These are phyloP conservation scores for Peniophora sp. DNA, from an alignment of 1,284 basidiomycete genomes.

Conservation along the genomic window DNA sequence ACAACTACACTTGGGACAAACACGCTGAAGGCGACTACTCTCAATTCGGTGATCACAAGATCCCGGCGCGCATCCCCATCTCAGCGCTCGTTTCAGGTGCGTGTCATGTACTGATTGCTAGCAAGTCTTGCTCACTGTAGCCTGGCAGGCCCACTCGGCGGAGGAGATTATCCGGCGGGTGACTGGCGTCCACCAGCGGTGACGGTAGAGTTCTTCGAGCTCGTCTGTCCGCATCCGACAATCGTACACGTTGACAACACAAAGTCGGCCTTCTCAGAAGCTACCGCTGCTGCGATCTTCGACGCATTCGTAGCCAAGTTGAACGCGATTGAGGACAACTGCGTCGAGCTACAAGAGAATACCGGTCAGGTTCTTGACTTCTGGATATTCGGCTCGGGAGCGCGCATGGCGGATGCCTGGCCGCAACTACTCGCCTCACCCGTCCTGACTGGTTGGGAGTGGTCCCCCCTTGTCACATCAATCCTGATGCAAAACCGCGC, in stretches of 20 bases:
- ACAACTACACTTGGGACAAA: constrained; percentile 52
- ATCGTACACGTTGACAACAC: constrained; percentile 32
- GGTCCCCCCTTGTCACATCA: constrained; percentile 36
- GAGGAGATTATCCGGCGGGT: constrained; percentile 28
- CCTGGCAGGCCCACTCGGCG: constrained; percentile 37
- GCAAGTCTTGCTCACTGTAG: neutral
- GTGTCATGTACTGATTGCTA: neutral
- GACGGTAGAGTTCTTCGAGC: constrained; percentile 6
- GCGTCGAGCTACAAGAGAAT: constrained; percentile 38
- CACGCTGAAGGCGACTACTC: constrained; percentile 15
- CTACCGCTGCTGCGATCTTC: constrained; percentile 28
- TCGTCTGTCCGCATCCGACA: constrained; percentile 17
- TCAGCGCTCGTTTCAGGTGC: constrained; percentile 48
- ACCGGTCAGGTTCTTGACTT: constrained; percentile 38
- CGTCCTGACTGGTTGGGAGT: constrained; percentile 34
- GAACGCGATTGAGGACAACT: constrained; percentile 24
- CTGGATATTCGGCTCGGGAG: constrained; percentile 34
- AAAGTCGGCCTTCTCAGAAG: constrained; percentile 22
- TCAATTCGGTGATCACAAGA: constrained; percentile 19
- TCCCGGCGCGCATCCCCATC: constrained; percentile 50
- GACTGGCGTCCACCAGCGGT: constrained; percentile 9
- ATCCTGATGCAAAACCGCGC: constrained; percentile 28
- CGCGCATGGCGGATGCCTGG: constrained; percentile 34
- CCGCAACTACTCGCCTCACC: constrained; percentile 35
- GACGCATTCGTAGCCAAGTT: constrained; percentile 45